Conservation (phyloP, 805 yeast genomes). For the Metschnikowia baotianmanensis region DNA sequence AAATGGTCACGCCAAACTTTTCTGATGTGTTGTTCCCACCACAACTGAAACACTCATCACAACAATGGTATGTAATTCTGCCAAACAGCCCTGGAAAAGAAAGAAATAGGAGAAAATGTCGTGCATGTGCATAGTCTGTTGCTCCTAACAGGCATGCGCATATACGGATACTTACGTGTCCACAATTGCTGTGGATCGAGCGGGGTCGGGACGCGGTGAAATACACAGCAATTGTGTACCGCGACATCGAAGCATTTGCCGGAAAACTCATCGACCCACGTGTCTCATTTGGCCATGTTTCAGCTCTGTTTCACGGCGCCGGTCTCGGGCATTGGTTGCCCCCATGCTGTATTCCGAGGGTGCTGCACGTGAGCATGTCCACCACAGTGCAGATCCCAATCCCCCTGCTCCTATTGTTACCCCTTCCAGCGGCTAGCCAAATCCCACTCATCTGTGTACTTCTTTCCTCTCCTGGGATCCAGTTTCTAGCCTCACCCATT, state of each 20-base stretch:
- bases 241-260: too few relatives aligned
- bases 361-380: background rate
- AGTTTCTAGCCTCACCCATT: background rate
- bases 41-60: background rate
- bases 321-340: background rate
- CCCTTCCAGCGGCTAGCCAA: background rate
- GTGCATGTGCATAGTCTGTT: too few relatives aligned
- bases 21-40: conserved; percentile 3
- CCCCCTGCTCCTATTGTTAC: background rate
- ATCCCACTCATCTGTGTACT: background rate
- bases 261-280: too few relatives aligned
- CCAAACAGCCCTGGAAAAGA: background rate
- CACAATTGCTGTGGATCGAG: too few relatives aligned
- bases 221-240: too few relatives aligned
- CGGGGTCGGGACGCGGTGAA: too few relatives aligned
- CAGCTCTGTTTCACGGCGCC: background rate
- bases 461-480: background rate
- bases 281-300: background rate
- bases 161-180: too few relatives aligned
- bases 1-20: conserved; percentile 8
- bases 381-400: background rate
- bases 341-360: background rate
- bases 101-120: background rate
- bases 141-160: too few relatives aligned
- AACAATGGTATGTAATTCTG: conserved; percentile 11